Evolutionary conservation across 2,329 filamentous ascomycete genomes (phyloP).

Genomic region (Westerdykella sp.): DNA sequence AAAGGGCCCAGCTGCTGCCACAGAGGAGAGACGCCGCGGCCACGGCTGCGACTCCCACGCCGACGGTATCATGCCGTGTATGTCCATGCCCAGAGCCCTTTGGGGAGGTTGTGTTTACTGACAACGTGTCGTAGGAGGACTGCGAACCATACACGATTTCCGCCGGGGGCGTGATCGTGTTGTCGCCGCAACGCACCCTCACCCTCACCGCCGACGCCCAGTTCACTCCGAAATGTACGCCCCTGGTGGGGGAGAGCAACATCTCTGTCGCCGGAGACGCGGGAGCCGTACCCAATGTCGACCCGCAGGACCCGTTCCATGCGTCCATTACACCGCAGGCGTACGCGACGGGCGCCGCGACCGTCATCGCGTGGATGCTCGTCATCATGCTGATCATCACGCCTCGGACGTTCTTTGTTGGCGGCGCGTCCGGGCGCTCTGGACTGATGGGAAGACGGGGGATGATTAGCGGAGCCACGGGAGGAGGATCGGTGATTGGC

Average conservation of each 20-base stretch:
- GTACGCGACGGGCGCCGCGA: constrained; percentile 87
- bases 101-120: constrained; percentile 2
- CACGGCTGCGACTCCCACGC: constrained; percentile 17
- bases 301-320: constrained; percentile 83
- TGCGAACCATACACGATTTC: constrained; percentile 60
- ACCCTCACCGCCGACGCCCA: constrained; percentile 55
- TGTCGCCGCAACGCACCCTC: constrained; percentile 50
- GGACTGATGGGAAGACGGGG: constrained; percentile 75
- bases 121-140: constrained; percentile 36
- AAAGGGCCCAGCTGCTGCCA: constrained; percentile 15
- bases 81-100: constrained; percentile 11
- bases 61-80: constrained; percentile 25
- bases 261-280: constrained; percentile 38
- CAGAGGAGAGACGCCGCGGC: constrained; percentile 3
- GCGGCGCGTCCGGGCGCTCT: constrained; percentile 58
- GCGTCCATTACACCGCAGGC: constrained; percentile 87
- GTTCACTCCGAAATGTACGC: constrained; percentile 54
- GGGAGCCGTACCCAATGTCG: constrained; percentile 44
- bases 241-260: constrained; percentile 20
- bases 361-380: constrained; percentile 83
- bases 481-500: constrained; percentile 60
- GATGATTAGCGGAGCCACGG: constrained; percentile 72
- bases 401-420: constrained; percentile 86
- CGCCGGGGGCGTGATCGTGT: constrained; percentile 50
- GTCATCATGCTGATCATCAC: constrained; percentile 92